phyloP scores from a whole-genome alignment of 352 stramenopile genomes.

The Pythium pyrilobum region DNA sequence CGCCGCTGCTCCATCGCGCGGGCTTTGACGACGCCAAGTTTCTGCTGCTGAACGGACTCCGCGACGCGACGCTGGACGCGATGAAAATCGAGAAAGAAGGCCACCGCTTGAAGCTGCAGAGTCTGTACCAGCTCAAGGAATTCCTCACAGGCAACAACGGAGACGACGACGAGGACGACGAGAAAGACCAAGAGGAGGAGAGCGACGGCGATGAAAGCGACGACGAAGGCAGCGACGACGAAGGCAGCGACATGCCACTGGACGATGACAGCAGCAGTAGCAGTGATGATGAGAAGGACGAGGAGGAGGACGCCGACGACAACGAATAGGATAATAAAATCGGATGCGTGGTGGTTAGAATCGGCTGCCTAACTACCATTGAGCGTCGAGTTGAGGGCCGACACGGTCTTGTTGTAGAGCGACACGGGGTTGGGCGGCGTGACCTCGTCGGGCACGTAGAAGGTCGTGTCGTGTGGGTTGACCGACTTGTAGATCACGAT shows the following conservation, averaged over 20 bases:
- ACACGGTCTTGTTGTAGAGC: conserved; percentile 74
- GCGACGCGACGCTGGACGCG: conserved; percentile 39
- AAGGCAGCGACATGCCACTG: neutral
- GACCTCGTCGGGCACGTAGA: conserved; percentile 83
- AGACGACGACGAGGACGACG: conserved; percentile 23
- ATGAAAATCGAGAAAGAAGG: conserved; percentile 67
- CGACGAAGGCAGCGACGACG: conserved; percentile 8
- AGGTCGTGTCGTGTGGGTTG: conserved; percentile 67
- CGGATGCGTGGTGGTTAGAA: neutral
- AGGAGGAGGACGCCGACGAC: no score
- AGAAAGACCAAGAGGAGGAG: conserved; percentile 20
- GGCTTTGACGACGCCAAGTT: conserved; percentile 71
- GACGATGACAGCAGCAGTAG: no score
- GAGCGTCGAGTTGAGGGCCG: conserved; percentile 51
- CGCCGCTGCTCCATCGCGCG: conserved; percentile 32
- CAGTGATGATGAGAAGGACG: neutral
- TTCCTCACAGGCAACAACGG: conserved; percentile 31
- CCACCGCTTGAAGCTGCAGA: conserved; percentile 61
- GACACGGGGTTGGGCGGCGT: conserved; percentile 66
- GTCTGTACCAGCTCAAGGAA: conserved; percentile 57
- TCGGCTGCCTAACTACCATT: conserved; percentile 15
- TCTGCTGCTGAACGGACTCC: conserved; percentile 39
- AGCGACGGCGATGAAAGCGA: conserved; percentile 16
- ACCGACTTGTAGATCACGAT: conserved; percentile 85
- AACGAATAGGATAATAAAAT: neutral